Conservation (phyloP, 1,284 basidiomycete species). For the Malassezia pachydermatis region DNA sequence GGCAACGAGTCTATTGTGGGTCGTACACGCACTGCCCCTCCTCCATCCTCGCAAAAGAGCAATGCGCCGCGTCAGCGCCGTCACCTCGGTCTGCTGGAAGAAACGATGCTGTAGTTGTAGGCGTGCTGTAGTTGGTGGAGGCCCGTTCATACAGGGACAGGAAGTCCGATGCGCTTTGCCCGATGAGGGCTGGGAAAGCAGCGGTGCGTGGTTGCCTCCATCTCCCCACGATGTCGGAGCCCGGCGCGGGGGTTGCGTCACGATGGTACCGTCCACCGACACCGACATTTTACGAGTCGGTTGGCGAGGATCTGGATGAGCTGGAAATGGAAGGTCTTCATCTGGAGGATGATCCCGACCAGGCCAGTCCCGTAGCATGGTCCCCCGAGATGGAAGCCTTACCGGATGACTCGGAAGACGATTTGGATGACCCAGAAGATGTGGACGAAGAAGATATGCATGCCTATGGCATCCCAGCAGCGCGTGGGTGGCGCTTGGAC, state of each 20-base stretch:
- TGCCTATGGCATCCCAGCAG: constrained; percentile 42
- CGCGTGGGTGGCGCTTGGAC: constrained; percentile 36
- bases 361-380: constrained; percentile 4
- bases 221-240: neutral
- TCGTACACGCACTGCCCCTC: neutral
- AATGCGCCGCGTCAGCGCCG: constrained; percentile 12
- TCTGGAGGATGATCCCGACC: neutral
- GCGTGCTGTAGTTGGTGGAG: too few relatives aligned
- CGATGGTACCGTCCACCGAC: constrained; percentile 16
- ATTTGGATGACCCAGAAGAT: constrained; percentile 28
- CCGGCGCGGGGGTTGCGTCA: neutral
- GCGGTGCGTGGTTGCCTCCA: neutral
- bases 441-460: constrained; percentile 47
- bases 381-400: neutral
- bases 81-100: constrained; percentile 12
- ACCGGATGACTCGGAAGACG: constrained; percentile 20
- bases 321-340: constrained; percentile 4
- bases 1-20: constrained; percentile 12
- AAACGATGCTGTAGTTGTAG: constrained; percentile 15
- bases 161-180: neutral
- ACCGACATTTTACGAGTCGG: constrained; percentile 3
- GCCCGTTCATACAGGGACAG: neutral
- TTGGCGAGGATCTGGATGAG: constrained; percentile 14
- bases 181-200: neutral
- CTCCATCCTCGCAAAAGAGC: neutral